Percentiles rank a stretch among this genome's conserved stretches.
Evolutionary conservation across 2,329 filamentous ascomycete genomes (phyloP).

Genomic region (Raffaelea deltoideospora): DNA sequence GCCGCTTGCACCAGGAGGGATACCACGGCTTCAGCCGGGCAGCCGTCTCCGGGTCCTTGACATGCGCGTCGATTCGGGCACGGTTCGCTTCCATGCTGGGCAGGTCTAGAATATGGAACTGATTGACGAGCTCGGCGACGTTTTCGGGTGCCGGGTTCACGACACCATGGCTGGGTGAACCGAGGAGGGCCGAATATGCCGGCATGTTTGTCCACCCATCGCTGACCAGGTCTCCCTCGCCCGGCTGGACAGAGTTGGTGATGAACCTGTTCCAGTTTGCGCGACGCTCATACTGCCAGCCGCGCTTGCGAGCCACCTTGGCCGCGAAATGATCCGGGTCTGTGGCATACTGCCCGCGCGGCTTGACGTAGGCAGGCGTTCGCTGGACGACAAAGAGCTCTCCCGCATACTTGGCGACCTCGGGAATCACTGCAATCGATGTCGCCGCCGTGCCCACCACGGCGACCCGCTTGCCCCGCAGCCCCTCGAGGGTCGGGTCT

Average conservation of each 20-base stretch:
- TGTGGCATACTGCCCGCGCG: conserved; percentile 22
- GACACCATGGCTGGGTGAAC: conserved; percentile 10
- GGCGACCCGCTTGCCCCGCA: conserved; percentile 30
- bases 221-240: conserved; percentile 25
- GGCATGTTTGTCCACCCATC: conserved; percentile 32
- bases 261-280: conserved; percentile 27
- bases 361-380: conserved; percentile 29
- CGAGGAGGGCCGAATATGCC: conserved; percentile 18
- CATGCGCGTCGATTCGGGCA: conserved; percentile 29
- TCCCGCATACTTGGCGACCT: conserved; percentile 29
- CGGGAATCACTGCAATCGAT: conserved; percentile 27
- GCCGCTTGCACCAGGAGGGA: conserved; percentile 46
- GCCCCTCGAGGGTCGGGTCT: conserved; percentile 24
- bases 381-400: conserved; percentile 41
- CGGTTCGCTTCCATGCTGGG: conserved; percentile 27
- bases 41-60: conserved; percentile 35
- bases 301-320: conserved; percentile 17
- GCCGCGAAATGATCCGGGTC: conserved; percentile 21
- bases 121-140: conserved; percentile 13
- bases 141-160: not conserved
- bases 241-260: conserved; percentile 17
- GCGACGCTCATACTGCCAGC: conserved; percentile 34
- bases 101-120: conserved; percentile 24
- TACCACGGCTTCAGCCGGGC: conserved; percentile 44
- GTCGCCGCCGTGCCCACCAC: conserved; percentile 36